phyloP scores from a whole-genome alignment of 371 early-diverging fungal species.

The Apophysomyces trapeziformis region DNA sequence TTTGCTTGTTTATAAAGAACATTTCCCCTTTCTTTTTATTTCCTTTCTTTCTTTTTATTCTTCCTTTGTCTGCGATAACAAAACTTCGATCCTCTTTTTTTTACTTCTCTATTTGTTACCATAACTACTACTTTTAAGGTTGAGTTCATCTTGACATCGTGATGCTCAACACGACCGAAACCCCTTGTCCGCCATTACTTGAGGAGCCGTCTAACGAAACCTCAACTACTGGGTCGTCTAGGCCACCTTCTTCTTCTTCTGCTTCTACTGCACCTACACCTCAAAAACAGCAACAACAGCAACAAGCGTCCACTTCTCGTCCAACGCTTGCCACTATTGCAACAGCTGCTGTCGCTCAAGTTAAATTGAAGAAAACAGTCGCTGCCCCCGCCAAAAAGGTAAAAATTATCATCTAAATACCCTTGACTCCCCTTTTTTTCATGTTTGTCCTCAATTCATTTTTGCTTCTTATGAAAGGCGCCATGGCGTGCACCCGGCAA shows the following conservation, averaged over 20 bases:
- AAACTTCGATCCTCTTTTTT: not conserved
- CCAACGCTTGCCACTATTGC: not conserved
- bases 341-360: not conserved
- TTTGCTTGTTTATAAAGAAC: not conserved
- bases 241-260: not conserved
- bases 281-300: not conserved
- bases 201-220: conserved; percentile 8
- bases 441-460: not conserved
- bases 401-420: no score
- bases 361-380: not conserved
- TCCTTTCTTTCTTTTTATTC: not conserved
- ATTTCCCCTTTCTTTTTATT: not conserved
- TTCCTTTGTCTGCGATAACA: not conserved
- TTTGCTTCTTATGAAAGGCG: conserved; percentile 16
- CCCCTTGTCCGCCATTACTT: not conserved
- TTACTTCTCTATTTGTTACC: no score
- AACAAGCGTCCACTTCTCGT: not conserved
- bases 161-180: conserved; percentile 8
- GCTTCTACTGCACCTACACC: conserved; percentile 1
- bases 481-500: conserved; percentile 53
- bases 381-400: not conserved
- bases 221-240: not conserved
- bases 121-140: not conserved
- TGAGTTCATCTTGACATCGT: conserved; percentile 8
- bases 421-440: no score